Percentiles rank a stretch among this genome's conserved stretches.
phyloP scores from a whole-genome alignment of 257 asterid species.

The Ocimum tenuiflorum region DNA sequence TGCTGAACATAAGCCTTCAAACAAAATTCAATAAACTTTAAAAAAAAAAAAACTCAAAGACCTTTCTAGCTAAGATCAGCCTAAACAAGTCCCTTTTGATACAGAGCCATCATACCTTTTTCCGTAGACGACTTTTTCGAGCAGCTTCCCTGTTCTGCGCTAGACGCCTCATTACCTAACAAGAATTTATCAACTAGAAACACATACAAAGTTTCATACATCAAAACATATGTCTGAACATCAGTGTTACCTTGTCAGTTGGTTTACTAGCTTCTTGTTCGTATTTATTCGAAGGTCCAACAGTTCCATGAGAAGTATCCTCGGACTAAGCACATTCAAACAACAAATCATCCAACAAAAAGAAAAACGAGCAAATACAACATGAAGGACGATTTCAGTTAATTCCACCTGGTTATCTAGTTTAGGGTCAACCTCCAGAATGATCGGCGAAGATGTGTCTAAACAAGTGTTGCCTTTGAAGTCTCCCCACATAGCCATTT shows the following conservation, averaged over 20 bases:
- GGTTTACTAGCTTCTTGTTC: constrained; percentile 73
- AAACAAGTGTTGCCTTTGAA: constrained; percentile 53
- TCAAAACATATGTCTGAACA: too few relatives aligned
- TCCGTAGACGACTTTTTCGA: constrained; percentile 70
- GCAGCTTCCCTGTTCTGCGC: constrained; percentile 99
- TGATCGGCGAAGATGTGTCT: constrained; percentile 44
- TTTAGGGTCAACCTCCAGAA: constrained; percentile 55
- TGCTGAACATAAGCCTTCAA: constrained; percentile 93
- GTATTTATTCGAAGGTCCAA: constrained; percentile 55
- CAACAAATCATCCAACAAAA: background rate
- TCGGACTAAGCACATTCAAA: constrained; percentile 41
- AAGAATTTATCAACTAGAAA: background rate
- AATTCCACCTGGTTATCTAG: constrained; percentile 59
- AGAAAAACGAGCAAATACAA: background rate
- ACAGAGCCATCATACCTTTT: constrained; percentile 23
- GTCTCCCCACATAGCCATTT: constrained; percentile 81
- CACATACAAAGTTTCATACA: background rate
- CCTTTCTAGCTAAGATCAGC: too few relatives aligned
- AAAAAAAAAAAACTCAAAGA: too few relatives aligned
- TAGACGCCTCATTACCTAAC: constrained; percentile 73
- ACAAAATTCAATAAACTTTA: background rate
- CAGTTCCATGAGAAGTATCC: constrained; percentile 76
- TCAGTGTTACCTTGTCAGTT: constrained; percentile 55
- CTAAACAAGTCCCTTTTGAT: too few relatives aligned
- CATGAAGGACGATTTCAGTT: background rate